Base-by-base conservation (phyloP, 768 basidiomycete species). In the Boletus tylopilopsis region DNA sequence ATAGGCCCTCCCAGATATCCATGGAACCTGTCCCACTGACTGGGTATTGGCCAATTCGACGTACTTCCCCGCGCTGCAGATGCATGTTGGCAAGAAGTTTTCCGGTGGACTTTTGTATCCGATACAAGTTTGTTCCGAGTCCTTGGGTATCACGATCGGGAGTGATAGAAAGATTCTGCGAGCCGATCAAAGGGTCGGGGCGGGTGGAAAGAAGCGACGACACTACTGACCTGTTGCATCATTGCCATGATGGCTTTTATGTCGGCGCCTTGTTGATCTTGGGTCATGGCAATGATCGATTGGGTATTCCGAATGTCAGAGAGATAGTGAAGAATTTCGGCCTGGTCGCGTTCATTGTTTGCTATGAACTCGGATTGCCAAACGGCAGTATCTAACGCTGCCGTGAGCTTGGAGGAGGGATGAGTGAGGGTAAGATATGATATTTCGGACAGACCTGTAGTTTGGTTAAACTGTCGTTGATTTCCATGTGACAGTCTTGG, bases 1-100 rank as follows among this genome's bases (percentile, higher is more conserved):
- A 82, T 10, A 76, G 25, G 4, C 81, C 81, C 58, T 81, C 78
- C 71, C 71, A 71, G 40, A 80, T 75, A 61, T 79, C 80, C 70
- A 80, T 79, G 4, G 75, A 71, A 13, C 74, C 71, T 7, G 74
- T 77, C 24, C 78, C 78, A 35, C 73, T 73, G 42, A 79, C 72
- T 8, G 81, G 78, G 44, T 74, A 73, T 21, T 72, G 64, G 15
- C 77, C 74, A 25, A 77, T 63, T 49, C 77, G 70, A 16, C 64
- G 64, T 11, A 81, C 80, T 62, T 83, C 81, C 6, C 79, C 79
- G 5, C 73, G 71, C 44, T 71, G 66, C 27, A 83, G 71, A 51
- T 81, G 65, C 50, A 77, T 70, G 25, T 79, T 70, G 0, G 78
- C 78, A 42, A 81, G 69, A 21, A 83, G 66, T 42, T 71, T 67